Evolutionary conservation across 371 early-diverging fungal genomes (phyloP).

Genomic region (Apophysomyces trapeziformis): DNA sequence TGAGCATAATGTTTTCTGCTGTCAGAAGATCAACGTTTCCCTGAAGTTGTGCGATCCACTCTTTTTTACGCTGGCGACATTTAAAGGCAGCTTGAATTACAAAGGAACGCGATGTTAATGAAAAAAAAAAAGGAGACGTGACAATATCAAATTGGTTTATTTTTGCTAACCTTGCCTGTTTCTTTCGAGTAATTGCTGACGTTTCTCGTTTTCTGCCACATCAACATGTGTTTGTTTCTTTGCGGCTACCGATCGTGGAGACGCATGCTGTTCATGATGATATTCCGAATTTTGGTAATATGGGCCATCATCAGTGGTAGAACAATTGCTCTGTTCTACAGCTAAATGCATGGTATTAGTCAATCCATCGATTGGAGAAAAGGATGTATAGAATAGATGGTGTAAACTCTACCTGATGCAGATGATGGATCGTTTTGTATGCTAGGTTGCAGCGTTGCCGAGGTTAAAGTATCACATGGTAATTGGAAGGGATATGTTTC

Average conservation of each 20-base stretch:
- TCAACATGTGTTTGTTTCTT: background rate
- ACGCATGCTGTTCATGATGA: background rate
- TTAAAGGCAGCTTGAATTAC: conserved; percentile 63
- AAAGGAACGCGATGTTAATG: conserved; percentile 18
- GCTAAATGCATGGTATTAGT: too few relatives aligned
- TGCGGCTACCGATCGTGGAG: background rate
- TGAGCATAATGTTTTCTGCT: conserved; percentile 53
- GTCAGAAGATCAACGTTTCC: conserved; percentile 56
- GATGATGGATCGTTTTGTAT: background rate
- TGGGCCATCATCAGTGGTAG: too few relatives aligned
- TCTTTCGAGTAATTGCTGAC: conserved; percentile 72
- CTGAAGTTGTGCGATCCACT: conserved; percentile 62
- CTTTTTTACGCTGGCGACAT: conserved; percentile 74
- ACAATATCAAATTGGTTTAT: background rate
- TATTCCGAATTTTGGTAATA: too few relatives aligned
- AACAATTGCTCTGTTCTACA: too few relatives aligned
- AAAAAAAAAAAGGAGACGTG: background rate
- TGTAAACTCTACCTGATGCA: too few relatives aligned
- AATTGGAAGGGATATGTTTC: background rate
- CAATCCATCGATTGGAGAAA: too few relatives aligned
- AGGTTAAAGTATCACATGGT: background rate
- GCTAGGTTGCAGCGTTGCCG: background rate
- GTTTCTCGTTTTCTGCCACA: conserved; percentile 49
- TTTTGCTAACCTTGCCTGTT: conserved; percentile 67
- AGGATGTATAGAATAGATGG: too few relatives aligned